phyloP scores from a whole-genome alignment of 106 monocot species.

The Alisma plantagoaquatica region DNA sequence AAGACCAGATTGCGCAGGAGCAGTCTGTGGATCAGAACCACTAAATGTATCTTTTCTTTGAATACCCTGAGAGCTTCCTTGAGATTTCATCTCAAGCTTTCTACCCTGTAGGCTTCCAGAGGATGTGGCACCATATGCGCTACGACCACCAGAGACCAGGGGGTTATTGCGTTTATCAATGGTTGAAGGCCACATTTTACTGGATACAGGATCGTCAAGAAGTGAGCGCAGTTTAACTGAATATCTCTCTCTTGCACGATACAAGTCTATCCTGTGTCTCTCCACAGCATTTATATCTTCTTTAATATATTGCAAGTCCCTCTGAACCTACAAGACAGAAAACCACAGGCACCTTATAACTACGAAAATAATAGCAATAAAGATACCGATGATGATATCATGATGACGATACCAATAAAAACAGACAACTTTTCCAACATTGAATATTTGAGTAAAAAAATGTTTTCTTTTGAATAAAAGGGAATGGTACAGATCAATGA shows the following conservation, averaged over 20 bases:
- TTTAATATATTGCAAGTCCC: constrained; percentile 88
- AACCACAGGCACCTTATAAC: no score
- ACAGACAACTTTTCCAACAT: no score
- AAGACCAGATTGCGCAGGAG: constrained; percentile 70
- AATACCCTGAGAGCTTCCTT: constrained; percentile 45
- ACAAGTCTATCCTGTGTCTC: constrained; percentile 66
- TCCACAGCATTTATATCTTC: constrained; percentile 94
- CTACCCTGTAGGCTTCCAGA: constrained; percentile 45
- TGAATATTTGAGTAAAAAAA: no score
- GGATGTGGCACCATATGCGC: constrained; percentile 31
- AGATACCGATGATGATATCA: no score
- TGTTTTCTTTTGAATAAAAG: no score
- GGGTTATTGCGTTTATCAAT: constrained; percentile 46
- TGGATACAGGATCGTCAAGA: constrained; percentile 54
- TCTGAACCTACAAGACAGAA: constrained; percentile 58
- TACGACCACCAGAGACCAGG: constrained; percentile 36
- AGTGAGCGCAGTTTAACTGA: constrained; percentile 80
- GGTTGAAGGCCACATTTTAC: constrained; percentile 47
- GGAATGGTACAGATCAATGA: no score
- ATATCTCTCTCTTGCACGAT: constrained; percentile 82
- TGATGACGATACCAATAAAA: no score
- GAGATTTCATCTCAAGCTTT: constrained; percentile 55
- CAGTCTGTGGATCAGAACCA: constrained; percentile 55
- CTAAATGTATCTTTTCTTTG: constrained; percentile 65
- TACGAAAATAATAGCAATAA: no score